Base-by-base conservation (phyloP, 116 monocot species). In the Phalaenopsis hybrid region DNA sequence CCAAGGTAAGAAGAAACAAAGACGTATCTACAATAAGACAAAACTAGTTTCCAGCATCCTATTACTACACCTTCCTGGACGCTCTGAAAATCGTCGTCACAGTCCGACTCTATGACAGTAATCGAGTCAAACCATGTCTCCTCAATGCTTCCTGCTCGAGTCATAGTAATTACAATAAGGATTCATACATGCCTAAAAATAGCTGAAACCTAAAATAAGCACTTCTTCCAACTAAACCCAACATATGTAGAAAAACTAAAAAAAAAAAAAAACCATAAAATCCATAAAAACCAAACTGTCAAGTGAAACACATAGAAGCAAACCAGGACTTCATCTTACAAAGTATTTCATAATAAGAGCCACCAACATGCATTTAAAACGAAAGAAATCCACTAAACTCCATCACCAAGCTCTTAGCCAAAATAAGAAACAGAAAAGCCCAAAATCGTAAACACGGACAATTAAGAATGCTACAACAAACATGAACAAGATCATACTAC, bases 51-150 rank as follows among this genome's bases (percentile, higher is more conserved):
- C 41, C 41, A 41, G 41, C 41, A 57, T 20, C 50, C 1, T 81
- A 20, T 15, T 72, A 85, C 83, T 74, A 90, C 75, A 98, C 98
- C 98, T 76, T 92, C 95, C 46, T 86, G 90, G 10, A 92, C 89
- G 75, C 98, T 99, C 11, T 88, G 88, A 82, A 88, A 99, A 79
- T 99, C 98, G 44, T 96, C 96, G 45, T 99, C 98, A 79, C 87
- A 86, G 34, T 94, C 96, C n/a, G 93, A 95, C 15, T 99, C 98
- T 41, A 90, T 82, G 8, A 83, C 28, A 13, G 83, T 75, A n/a
- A 78, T 75, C 44, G 94, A 81, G 79, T 99, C 98, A 57, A 87
- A 99, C 93, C 93, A 99, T 57, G 85, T 82, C 52, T 84, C 84
- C 41, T 84, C 79, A 41, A 77, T 49, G 79, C 74, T 74, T 59